phyloP scores from a whole-genome alignment of 768 basidiomycete genomes.

The Boletus subcaerulescens region DNA sequence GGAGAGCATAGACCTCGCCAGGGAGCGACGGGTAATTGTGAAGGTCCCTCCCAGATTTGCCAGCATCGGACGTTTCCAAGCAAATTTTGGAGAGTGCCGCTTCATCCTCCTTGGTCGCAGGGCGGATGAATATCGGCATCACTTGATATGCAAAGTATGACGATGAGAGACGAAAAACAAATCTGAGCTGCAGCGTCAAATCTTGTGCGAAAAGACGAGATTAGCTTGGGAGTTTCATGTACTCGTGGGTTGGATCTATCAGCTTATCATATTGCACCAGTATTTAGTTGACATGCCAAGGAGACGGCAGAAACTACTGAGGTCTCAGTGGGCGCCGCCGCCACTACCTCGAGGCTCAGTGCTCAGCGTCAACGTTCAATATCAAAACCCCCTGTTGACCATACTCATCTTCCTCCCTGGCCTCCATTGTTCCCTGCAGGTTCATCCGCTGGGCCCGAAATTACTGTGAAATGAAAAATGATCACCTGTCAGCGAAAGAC shows the following conservation, averaged over 20 bases:
- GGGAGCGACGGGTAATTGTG: slow-evolving; percentile 65
- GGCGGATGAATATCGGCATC: slow-evolving; percentile 51
- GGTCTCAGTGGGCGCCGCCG: neutral
- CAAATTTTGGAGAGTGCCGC: slow-evolving; percentile 66
- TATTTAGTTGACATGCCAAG: slow-evolving; percentile 16
- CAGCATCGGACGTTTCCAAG: slow-evolving; percentile 70
- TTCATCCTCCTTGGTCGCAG: slow-evolving; percentile 51
- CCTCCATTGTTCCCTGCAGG: slow-evolving; percentile 18
- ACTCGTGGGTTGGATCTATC: neutral
- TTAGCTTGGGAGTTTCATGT: neutral
- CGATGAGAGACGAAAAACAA: neutral
- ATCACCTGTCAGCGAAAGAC: neutral
- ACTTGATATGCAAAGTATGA: neutral
- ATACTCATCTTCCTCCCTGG: slow-evolving; percentile 24
- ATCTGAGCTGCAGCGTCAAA: neutral
- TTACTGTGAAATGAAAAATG: slow-evolving; percentile 13
- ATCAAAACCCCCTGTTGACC: neutral
- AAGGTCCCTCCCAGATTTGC: slow-evolving; percentile 57
- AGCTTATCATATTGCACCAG: slow-evolving; percentile 13
- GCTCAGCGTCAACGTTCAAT: no score
- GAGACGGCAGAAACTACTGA: slow-evolving; percentile 1
- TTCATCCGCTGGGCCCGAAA: slow-evolving; percentile 32
- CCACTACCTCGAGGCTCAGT: neutral
- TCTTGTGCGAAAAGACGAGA: neutral
- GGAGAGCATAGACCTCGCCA: slow-evolving; percentile 71